Base-by-base conservation (phyloP, 2,329 filamentous ascomycete genomes). In the Allantophomopsis cytisporea region DNA sequence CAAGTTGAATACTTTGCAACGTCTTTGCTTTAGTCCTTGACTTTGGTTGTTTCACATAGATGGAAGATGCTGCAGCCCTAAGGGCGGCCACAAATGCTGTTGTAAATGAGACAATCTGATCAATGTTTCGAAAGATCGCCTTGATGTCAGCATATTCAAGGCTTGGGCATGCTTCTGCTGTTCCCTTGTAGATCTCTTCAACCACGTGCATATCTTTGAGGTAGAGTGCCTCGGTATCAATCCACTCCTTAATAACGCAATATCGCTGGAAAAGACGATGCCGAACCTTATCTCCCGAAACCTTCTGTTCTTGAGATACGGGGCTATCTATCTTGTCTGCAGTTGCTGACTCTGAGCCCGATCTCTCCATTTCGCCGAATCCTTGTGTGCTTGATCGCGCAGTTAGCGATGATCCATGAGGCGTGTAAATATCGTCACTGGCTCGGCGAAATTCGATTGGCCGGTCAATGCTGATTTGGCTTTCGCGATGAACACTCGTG, bases 181-280 rank as follows among this genome's bases (percentile, higher is more conserved):
- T 96, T 34, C 85, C 87, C 60, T 93, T 94, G 68, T 96, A 98
- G 40, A 98, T 96, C 54, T 96, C 88, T 53, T 94, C 86, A 2
- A 94, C 82, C 39, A 98, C 89, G 56, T 88, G 94, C 85, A 98
- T 89, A 57, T 98, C 91, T 46, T 86, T 77, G 41, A 93, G 79
- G 59, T 94, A 96, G 5, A 81, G 79, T 36, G 86, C 79, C 56
- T 98, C 91, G 0, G 91, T 98, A 52, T 95, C 87, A 35, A 95
- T 73, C 31, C 98, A 66, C 59, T 98, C 91, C 54, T 89, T 88
- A 51, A 96, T 81, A 36, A 93, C 77, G 55, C 93, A 77, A 40
- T 81, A 76, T 15, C 91, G 81, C 55, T 89, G 83, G 37, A 75
- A 74, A 7, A 96, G 65, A n/a, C 83, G 76, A 43, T 81, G 80